Conservation (phyloP, 768 basidiomycete genomes). For the Dacryopinax primogenitus region DNA sequence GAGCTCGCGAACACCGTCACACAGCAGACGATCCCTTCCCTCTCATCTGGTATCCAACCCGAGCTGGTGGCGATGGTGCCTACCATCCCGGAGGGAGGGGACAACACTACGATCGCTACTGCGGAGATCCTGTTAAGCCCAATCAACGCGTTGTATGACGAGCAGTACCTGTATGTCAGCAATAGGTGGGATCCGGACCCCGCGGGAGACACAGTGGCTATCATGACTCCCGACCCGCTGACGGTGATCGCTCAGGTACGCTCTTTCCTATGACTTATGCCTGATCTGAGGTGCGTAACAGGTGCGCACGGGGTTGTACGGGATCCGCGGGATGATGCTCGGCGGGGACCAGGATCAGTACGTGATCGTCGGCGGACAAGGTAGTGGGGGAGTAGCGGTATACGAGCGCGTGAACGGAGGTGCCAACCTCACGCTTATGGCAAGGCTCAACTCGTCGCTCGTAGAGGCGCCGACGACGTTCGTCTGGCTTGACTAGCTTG, state of each 20-base stretch:
- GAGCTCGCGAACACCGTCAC: slow-evolving; percentile 46
- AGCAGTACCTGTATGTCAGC: slow-evolving; percentile 49
- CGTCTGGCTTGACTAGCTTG: background rate
- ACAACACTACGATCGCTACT: slow-evolving; percentile 36
- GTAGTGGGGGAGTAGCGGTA: slow-evolving; percentile 44
- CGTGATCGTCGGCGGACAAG: slow-evolving; percentile 44
- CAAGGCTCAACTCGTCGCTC: slow-evolving; percentile 20
- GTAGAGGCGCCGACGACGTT: slow-evolving; percentile 7
- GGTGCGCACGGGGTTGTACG: slow-evolving; percentile 49
- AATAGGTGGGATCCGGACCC: slow-evolving; percentile 44
- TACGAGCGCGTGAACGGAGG: slow-evolving; percentile 45
- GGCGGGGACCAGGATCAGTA: slow-evolving; percentile 40
- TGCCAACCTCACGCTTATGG: slow-evolving; percentile 39
- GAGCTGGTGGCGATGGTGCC: slow-evolving; percentile 42
- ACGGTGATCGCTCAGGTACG: background rate
- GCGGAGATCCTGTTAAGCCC: slow-evolving; percentile 52
- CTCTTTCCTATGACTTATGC: too few relatives aligned
- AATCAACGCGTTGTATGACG: slow-evolving; percentile 35
- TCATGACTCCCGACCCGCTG: slow-evolving; percentile 32
- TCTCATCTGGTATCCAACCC: slow-evolving; percentile 36
- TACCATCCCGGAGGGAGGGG: slow-evolving; percentile 19
- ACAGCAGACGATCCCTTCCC: slow-evolving; percentile 41
- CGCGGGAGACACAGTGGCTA: slow-evolving; percentile 51
- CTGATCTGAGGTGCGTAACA: slow-evolving; percentile 22
- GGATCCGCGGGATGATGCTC: slow-evolving; percentile 55